Conservation (phyloP, 192 early-diverging fungal species). For the Coemansia aciculifera region DNA sequence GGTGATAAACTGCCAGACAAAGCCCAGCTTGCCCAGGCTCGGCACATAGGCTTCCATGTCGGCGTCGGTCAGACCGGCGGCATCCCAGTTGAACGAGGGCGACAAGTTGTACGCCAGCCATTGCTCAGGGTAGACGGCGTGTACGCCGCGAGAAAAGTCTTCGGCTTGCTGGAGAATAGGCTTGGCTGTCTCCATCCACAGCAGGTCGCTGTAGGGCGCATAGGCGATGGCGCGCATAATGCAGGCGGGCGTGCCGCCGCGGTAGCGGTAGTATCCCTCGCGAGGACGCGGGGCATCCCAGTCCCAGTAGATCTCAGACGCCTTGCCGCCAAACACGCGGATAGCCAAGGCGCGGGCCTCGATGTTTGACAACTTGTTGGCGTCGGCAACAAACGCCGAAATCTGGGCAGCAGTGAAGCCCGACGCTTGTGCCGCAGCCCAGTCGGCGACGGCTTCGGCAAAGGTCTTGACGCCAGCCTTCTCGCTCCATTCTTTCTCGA, state of each 20-base stretch:
- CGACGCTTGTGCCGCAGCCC: slow-evolving; percentile 52
- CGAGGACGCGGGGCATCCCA: slow-evolving; percentile 89
- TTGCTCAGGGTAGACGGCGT: slow-evolving; percentile 71
- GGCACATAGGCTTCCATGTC: slow-evolving; percentile 83
- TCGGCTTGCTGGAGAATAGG: slow-evolving; percentile 90
- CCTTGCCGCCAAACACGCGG: slow-evolving; percentile 42
- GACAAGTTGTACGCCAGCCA: slow-evolving; percentile 96
- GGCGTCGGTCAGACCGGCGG: slow-evolving; percentile 88
- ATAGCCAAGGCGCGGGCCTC: slow-evolving; percentile 84
- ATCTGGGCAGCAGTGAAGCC: slow-evolving; percentile 56
- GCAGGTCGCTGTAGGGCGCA: slow-evolving; percentile 83
- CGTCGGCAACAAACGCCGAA: slow-evolving; percentile 43
- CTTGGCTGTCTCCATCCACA: slow-evolving; percentile 98
- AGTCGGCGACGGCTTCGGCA: slow-evolving; percentile 75
- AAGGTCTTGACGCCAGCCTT: slow-evolving; percentile 81
- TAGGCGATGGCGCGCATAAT: slow-evolving; percentile 81
- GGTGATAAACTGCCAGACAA: slow-evolving; percentile 98
- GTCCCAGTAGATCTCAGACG: slow-evolving; percentile 69
- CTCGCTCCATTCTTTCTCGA: slow-evolving; percentile 84
- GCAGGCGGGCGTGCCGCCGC: slow-evolving; percentile 90
- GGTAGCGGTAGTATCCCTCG: slow-evolving; percentile 97
- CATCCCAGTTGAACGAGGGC: slow-evolving; percentile 98
- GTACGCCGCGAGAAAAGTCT: slow-evolving; percentile 86
- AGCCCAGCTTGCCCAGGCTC: slow-evolving; percentile 87
- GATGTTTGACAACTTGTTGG: slow-evolving; percentile 69